Percentiles rank a stretch among this genome's conserved stretches.
Evolutionary conservation across 1,139 yeast species (phyloP).

Genomic region (Diutina catenulata): DNA sequence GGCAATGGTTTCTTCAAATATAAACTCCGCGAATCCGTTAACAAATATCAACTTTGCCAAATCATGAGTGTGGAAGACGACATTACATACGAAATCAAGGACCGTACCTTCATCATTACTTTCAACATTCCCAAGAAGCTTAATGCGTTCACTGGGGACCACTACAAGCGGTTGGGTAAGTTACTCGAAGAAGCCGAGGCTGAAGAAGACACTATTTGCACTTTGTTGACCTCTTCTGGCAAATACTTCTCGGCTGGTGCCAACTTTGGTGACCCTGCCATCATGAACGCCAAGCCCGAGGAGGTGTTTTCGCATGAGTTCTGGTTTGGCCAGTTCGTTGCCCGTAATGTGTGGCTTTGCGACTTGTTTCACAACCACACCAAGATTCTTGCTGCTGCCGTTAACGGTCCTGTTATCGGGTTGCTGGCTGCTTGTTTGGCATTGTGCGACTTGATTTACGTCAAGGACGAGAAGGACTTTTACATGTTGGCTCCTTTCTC

Average conservation of each 20-base stretch:
- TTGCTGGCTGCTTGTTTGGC: conserved; percentile 64
- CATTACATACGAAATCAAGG: conserved; percentile 42
- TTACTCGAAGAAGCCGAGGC: conserved; percentile 52
- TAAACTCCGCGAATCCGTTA: too few species aligned
- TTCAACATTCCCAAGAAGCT: conserved; percentile 49
- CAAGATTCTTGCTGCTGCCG: conserved; percentile 61
- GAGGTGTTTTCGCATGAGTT: conserved; percentile 33
- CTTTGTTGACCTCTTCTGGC: conserved; percentile 64
- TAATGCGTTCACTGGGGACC: conserved; percentile 60
- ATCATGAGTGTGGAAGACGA: conserved; percentile 10
- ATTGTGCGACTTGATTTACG: conserved; percentile 67
- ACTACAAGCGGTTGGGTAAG: conserved; percentile 53
- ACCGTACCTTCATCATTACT: conserved; percentile 51
- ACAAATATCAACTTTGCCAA: too few species aligned
- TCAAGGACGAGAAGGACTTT: conserved; percentile 43
- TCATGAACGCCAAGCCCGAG: conserved; percentile 15
- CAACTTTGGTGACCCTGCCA: conserved; percentile 34
- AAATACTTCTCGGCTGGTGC: conserved; percentile 84
- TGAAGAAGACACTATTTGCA: conserved; percentile 54
- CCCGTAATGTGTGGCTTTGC: conserved; percentile 62
- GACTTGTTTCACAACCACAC: conserved; percentile 60
- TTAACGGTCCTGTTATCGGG: conserved; percentile 87
- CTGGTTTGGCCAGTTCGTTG: conserved; percentile 51
- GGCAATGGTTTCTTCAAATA: too few species aligned
- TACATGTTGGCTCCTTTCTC: conserved; percentile 69